Evolutionary conservation across 495 filamentous ascomycete species (phyloP).

Genomic region (Trichoderma virens): DNA sequence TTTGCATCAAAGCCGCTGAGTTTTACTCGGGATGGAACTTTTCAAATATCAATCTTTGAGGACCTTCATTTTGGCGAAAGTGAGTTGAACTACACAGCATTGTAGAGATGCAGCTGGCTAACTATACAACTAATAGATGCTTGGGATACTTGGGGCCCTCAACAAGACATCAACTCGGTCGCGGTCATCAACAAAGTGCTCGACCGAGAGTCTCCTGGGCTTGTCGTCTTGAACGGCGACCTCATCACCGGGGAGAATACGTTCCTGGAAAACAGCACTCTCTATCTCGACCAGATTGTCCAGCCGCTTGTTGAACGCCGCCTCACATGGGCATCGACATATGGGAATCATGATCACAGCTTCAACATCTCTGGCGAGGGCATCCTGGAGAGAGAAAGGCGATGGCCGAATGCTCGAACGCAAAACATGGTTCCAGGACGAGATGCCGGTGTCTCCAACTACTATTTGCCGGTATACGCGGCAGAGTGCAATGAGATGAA

Average conservation of each 20-base stretch:
- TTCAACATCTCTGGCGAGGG: constrained; percentile 48
- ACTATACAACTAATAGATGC: constrained; percentile 31
- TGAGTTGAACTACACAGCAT: too few relatives aligned
- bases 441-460: constrained; percentile 59
- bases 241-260: constrained; percentile 64
- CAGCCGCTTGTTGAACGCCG: constrained; percentile 41
- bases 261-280: constrained; percentile 46
- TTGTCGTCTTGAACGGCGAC: constrained; percentile 69
- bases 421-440: constrained; percentile 31
- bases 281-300: constrained; percentile 57
- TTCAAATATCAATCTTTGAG: constrained; percentile 52
- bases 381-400: constrained; percentile 48
- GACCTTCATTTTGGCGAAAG: constrained; percentile 66
- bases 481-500: constrained; percentile 15
- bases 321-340: constrained; percentile 58
- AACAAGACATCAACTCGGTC: constrained; percentile 52
- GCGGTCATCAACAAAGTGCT: constrained; percentile 54
- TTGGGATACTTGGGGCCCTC: constrained; percentile 48
- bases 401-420: constrained; percentile 48
- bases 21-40: constrained; percentile 31
- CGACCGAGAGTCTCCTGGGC: constrained; percentile 43
- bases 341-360: constrained; percentile 67
- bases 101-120: too few relatives aligned
- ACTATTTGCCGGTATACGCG: constrained; percentile 48
- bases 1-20: constrained; percentile 21